These are phyloP conservation scores for Eimeria falciformis DNA, from an alignment of 169 alveolate species.

Conservation along the genomic window DNA sequence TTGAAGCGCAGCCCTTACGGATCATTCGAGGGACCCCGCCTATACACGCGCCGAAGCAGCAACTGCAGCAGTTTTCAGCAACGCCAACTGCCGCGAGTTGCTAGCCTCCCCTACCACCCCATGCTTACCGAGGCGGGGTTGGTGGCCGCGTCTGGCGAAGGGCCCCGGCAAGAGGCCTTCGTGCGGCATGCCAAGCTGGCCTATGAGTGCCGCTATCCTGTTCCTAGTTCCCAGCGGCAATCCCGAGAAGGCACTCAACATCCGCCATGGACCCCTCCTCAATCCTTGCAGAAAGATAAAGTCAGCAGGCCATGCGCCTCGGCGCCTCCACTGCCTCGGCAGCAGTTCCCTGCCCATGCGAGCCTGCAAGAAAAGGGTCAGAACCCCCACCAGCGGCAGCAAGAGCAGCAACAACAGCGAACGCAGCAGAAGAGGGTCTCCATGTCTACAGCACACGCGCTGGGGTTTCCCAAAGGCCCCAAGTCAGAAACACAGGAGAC, in stretches of 20 bases:
- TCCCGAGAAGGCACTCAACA: too few relatives aligned
- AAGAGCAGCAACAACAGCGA: too few relatives aligned
- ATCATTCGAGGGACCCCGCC: neutral
- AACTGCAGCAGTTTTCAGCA: neutral
- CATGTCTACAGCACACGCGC: neutral
- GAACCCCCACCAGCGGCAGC: neutral
- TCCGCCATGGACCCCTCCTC: too few relatives aligned
- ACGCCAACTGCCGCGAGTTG: neutral
- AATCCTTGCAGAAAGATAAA: too few relatives aligned
- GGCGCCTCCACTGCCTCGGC: neutral
- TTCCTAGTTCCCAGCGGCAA: neutral
- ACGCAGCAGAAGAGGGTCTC: too few relatives aligned
- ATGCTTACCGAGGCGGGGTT: neutral
- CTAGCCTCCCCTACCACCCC: neutral
- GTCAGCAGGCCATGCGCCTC: too few relatives aligned
- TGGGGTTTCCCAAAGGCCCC: neutral
- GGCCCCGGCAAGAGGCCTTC: neutral
- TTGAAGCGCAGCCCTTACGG: conserved; percentile 1
- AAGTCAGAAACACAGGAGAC: neutral
- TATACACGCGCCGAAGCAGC: neutral
- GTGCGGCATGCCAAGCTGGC: neutral
- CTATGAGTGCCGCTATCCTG: neutral
- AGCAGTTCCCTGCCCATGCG: neutral
- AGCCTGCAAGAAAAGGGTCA: neutral
- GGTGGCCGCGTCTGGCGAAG: neutral